phyloP scores from a whole-genome alignment of 169 alveolate species.

The Plasmodium inui region DNA sequence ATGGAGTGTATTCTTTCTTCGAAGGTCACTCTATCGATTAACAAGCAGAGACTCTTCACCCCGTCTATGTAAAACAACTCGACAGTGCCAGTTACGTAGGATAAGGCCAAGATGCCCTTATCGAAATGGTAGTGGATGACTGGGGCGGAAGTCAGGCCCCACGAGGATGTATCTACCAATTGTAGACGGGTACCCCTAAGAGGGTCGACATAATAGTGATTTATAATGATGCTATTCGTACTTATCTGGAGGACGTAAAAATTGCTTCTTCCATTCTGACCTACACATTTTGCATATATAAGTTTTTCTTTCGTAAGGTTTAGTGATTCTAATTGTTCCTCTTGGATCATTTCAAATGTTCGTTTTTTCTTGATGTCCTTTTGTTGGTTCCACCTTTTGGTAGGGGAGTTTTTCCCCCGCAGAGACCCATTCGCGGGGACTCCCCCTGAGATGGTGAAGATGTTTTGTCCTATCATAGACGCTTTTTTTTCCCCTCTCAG shows the following conservation, averaged over 20 bases:
- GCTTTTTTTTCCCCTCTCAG: not conserved
- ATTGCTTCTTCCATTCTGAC: not conserved
- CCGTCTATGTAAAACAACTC: constrained; percentile 36
- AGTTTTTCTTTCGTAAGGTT: not conserved
- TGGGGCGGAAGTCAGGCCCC: not conserved
- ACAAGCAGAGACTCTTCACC: not conserved
- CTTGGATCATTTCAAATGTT: not conserved
- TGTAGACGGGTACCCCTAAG: not conserved
- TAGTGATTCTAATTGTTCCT: not conserved
- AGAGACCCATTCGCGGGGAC: not conserved
- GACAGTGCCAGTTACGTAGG: constrained; percentile 3
- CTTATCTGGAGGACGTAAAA: constrained; percentile 3
- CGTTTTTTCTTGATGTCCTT: not conserved
- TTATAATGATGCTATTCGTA: constrained; percentile 4
- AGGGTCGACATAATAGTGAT: not conserved
- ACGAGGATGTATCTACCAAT: not conserved
- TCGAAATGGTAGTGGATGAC: constrained; percentile 9
- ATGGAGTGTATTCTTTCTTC: constrained; percentile 2
- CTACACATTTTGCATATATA: constrained; percentile 14
- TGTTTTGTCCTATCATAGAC: not conserved
- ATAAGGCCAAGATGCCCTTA: constrained; percentile 5
- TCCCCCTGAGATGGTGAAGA: not conserved
- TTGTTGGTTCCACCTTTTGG: not conserved
- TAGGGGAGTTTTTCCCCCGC: not conserved
- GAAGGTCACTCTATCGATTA: not conserved